Evolutionary conservation across 208 protist species (phyloP).

Genomic region (Zelonia costaricensis): DNA sequence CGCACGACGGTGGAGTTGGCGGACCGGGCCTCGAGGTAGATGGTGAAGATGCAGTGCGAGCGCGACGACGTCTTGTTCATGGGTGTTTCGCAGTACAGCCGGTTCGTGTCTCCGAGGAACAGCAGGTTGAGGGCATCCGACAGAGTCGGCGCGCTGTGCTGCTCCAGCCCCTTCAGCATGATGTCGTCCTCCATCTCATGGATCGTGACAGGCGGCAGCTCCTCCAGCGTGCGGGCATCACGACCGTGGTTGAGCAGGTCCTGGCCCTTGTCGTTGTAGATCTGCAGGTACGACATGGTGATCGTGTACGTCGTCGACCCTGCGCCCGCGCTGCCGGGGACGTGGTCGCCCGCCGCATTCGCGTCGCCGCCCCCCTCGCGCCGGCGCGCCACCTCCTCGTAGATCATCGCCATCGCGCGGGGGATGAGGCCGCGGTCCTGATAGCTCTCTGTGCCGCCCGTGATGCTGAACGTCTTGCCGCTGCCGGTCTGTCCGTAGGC

Average conservation of each 20-base stretch:
- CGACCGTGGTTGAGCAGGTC: constrained; percentile 86
- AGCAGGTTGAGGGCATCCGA: constrained; percentile 79
- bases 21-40: constrained; percentile 71
- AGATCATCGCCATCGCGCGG: constrained; percentile 80
- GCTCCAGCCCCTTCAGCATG: constrained; percentile 60
- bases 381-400: constrained; percentile 59
- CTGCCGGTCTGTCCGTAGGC: constrained; percentile 92
- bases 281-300: constrained; percentile 85
- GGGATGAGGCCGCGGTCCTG: constrained; percentile 88
- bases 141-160: constrained; percentile 68
- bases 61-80: constrained; percentile 94
- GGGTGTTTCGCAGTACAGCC: constrained; percentile 86
- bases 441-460: constrained; percentile 87
- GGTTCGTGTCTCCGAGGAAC: constrained; percentile 88
- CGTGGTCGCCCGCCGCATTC: not conserved
- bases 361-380: constrained; percentile 26
- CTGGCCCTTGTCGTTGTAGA: constrained; percentile 92
- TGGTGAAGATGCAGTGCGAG: constrained; percentile 92
- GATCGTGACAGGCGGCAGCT: constrained; percentile 65
- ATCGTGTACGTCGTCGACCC: constrained; percentile 36
- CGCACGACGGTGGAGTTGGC: constrained; percentile 53
- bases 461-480: constrained; percentile 92
- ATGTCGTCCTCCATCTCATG: constrained; percentile 71
- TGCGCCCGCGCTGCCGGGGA: not conserved
- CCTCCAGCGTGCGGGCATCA: constrained; percentile 87